Percentiles rank a stretch among this genome's conserved stretches.
Conservation (phyloP, 1,284 basidiomycete species). For the Apiotrichum sp. region DNA sequence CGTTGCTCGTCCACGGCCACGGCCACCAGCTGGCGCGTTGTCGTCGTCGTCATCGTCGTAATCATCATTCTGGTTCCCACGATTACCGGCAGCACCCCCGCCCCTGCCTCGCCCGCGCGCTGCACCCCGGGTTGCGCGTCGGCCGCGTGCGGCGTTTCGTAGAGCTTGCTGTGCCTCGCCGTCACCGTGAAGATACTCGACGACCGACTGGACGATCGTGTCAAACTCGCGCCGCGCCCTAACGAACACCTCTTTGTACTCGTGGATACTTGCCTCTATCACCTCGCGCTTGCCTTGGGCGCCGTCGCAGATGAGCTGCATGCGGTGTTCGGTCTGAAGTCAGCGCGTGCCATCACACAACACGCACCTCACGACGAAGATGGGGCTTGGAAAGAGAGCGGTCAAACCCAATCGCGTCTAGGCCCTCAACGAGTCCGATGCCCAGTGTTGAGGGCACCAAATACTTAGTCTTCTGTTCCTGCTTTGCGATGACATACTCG, state of each 20-base stretch:
- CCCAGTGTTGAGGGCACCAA: conserved; percentile 93
- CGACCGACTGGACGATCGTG: conserved; percentile 63
- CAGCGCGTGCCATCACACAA: conserved; percentile 19
- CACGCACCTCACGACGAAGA: conserved; percentile 72
- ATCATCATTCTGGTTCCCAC: conserved; percentile 11
- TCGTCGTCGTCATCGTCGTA: conserved; percentile 22
- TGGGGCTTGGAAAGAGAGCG: conserved; percentile 88
- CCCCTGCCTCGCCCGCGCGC: conserved; percentile 19
- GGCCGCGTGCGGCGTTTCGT: conserved; percentile 38
- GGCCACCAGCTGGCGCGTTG: conserved; percentile 17
- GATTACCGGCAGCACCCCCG: conserved; percentile 32
- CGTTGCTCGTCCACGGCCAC: conserved; percentile 16
- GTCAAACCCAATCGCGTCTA: conserved; percentile 83
- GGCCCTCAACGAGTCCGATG: conserved; percentile 89
- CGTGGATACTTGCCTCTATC: conserved; percentile 68
- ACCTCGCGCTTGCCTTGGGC: conserved; percentile 71
- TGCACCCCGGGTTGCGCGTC: conserved; percentile 38
- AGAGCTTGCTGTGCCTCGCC: conserved; percentile 37
- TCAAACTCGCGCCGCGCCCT: conserved; percentile 68
- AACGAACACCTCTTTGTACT: conserved; percentile 87
- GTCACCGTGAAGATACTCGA: conserved; percentile 53
- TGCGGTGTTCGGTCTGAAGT: conserved; percentile 77
- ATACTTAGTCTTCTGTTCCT: conserved; percentile 64
- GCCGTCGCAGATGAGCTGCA: conserved; percentile 89
- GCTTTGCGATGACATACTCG: conserved; percentile 82